Evolutionary conservation across 164 flowering plant genomes (phyloP).

Genomic region (Vitis amurensis): DNA sequence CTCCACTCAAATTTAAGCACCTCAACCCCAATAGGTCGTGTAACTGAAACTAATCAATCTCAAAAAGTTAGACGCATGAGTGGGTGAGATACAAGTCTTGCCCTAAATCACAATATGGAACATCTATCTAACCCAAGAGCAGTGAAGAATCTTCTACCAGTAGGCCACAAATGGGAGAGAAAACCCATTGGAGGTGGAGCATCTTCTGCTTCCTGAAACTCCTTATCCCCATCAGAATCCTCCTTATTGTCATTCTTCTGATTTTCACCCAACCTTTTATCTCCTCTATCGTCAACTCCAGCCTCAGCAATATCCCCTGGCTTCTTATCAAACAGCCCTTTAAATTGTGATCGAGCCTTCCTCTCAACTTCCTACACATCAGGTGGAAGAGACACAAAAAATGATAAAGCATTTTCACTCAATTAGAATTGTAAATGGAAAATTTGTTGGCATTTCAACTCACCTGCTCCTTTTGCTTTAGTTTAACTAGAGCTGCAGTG

Average conservation of each 20-base stretch:
- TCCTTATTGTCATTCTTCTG: constrained; percentile 18
- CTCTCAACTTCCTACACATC: constrained; percentile 66
- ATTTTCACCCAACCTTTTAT: constrained; percentile 21
- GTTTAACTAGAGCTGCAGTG: constrained; percentile 74
- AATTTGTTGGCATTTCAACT: neutral
- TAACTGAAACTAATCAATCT: too few species aligned
- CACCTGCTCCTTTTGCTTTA: constrained; percentile 82
- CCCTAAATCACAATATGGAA: constrained; percentile 47
- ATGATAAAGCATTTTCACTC: neutral
- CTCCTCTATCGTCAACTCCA: constrained; percentile 23
- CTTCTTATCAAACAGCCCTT: constrained; percentile 95
- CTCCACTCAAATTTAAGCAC: too few species aligned
- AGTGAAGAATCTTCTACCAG: constrained; percentile 53
- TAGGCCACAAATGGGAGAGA: constrained; percentile 59
- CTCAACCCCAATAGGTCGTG: too few species aligned
- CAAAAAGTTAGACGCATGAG: neutral
- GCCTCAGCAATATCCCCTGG: constrained; percentile 93
- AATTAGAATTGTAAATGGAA: neutral
- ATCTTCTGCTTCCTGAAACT: constrained; percentile 24
- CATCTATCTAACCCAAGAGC: constrained; percentile 61
- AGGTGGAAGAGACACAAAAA: neutral
- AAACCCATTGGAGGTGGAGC: constrained; percentile 38
- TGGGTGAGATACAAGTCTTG: neutral
- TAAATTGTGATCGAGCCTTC: constrained; percentile 79
- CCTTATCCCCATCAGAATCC: constrained; percentile 30